phyloP scores from a whole-genome alignment of 306 rosid genomes.

The Malus domestica region ASM211411v1 NC_041795.1:36654001-36654500 shows the following conservation, averaged over 20 bases:
- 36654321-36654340: constrained; percentile 57
- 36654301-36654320: constrained; percentile 65
- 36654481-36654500: constrained; percentile 72
- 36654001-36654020: too few relatives aligned
- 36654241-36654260: constrained; percentile 70
- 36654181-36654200: constrained; percentile 21
- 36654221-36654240: constrained; percentile 55
- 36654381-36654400: constrained; percentile 86
- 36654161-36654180: background rate
- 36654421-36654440: constrained; percentile 69
- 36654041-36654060: background rate
- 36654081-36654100: background rate
- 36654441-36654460: constrained; percentile 70
- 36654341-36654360: constrained; percentile 86
- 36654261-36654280: constrained; percentile 67
- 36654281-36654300: constrained; percentile 54
- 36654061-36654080: background rate
- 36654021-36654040: too few relatives aligned
- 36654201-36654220: constrained; percentile 22
- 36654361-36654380: constrained; percentile 65
- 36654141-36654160: background rate
- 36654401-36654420: constrained; percentile 89
- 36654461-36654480: constrained; percentile 67
- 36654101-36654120: too few relatives aligned
- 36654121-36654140: background rate